These are phyloP conservation scores for Microdochium bolleyi DNA, from an alignment of 2,329 filamentous ascomycete genomes.

Conservation along the genomic window DNA sequence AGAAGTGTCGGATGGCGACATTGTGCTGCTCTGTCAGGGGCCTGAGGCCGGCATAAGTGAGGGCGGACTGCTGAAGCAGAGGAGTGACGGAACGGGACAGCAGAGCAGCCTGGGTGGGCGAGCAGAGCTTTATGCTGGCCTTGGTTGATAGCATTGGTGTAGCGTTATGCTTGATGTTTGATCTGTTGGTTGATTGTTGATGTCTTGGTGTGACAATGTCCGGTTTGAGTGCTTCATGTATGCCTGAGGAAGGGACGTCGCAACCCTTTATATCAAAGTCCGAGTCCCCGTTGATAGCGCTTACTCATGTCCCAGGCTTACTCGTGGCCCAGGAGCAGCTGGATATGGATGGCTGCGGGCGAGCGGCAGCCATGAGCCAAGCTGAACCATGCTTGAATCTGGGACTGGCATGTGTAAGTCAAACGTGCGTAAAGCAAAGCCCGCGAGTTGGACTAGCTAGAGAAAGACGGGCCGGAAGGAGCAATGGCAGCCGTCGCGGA, in stretches of 20 bases:
- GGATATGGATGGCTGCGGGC: neutral
- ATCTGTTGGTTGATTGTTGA: neutral
- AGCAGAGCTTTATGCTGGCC: conserved; percentile 19
- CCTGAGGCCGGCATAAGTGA: conserved; percentile 15
- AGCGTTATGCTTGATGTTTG: conserved; percentile 1
- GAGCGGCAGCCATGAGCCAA: neutral
- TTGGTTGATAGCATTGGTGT: conserved; percentile 19
- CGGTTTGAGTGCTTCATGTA: neutral
- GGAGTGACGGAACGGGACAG: conserved; percentile 16
- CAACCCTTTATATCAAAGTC: neutral
- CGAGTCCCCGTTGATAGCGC: neutral
- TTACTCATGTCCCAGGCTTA: neutral
- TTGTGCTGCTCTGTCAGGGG: conserved; percentile 13
- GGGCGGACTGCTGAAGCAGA: conserved; percentile 11
- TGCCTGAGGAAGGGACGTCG: conserved; percentile 5
- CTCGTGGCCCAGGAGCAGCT: neutral
- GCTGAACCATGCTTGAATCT: neutral
- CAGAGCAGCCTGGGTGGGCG: conserved; percentile 17
- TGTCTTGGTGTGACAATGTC: conserved; percentile 2
- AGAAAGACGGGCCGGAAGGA: neutral
- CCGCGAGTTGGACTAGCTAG: neutral
- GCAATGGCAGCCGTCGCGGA: neutral
- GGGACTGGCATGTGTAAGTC: neutral
- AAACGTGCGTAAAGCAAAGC: neutral
- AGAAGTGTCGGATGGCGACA: conserved; percentile 31